phyloP scores from a whole-genome alignment of 192 early-diverging fungal species.

The Rhizoclosmatium globosum region DNA sequence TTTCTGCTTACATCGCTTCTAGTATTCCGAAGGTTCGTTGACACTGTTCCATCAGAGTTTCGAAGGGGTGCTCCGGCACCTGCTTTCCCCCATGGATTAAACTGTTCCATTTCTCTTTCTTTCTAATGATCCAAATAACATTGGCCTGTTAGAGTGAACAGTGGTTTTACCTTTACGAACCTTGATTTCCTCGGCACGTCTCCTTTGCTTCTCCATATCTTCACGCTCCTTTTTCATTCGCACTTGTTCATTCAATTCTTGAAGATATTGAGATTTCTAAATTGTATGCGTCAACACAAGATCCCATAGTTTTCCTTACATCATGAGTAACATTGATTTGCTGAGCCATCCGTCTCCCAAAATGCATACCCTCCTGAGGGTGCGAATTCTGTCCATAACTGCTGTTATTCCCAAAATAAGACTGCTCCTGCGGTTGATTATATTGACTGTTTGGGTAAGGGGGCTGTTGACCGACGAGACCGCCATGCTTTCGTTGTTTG shows the following conservation, averaged over 20 bases:
- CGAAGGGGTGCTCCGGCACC: slow-evolving; percentile 37
- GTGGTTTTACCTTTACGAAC: neutral
- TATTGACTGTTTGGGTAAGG: neutral
- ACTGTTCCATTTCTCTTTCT: slow-evolving; percentile 43
- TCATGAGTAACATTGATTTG: slow-evolving; percentile 23
- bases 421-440: neutral
- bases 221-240: slow-evolving; percentile 37
- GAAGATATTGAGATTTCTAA: slow-evolving; percentile 41
- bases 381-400: slow-evolving; percentile 7
- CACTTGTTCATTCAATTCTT: slow-evolving; percentile 39
- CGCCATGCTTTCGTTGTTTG: slow-evolving; percentile 3
- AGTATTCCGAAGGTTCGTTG: slow-evolving; percentile 32
- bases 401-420: slow-evolving; percentile 4
- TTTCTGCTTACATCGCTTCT: neutral
- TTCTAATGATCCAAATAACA: slow-evolving; percentile 21
- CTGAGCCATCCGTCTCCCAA: slow-evolving; percentile 16
- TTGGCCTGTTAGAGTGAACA: no score
- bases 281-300: no score
- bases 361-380: slow-evolving; percentile 23
- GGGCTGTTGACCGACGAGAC: slow-evolving; percentile 18
- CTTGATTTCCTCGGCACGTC: slow-evolving; percentile 33
- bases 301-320: neutral
- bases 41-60: slow-evolving; percentile 16
- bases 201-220: slow-evolving; percentile 29
- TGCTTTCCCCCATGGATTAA: slow-evolving; percentile 44